These are phyloP conservation scores for Termitomyces sp. DNA, from an alignment of 768 basidiomycete species.

Conservation along the genomic window DNA sequence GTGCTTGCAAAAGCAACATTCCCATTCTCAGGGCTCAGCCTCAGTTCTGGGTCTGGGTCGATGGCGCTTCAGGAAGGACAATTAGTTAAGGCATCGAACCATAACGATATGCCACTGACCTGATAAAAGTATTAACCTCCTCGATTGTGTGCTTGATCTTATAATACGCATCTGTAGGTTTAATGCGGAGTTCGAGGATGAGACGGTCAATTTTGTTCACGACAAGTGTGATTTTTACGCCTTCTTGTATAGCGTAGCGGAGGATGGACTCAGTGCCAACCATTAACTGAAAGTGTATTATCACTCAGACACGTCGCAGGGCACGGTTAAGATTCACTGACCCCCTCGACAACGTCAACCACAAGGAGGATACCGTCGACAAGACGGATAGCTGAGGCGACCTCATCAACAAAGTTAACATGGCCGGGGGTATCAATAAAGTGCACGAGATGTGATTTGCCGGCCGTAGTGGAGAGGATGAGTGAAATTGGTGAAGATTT, in stretches of 20 bases:
- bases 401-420: slow-evolving; percentile 98
- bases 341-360: slow-evolving; percentile 98
- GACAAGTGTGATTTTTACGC: slow-evolving; percentile 85
- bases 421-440: slow-evolving; percentile 97
- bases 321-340: slow-evolving; percentile 36
- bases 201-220: slow-evolving; percentile 98
- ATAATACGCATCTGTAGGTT: slow-evolving; percentile 95
- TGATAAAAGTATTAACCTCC: slow-evolving; percentile 95
- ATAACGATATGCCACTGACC: slow-evolving; percentile 43
- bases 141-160: slow-evolving; percentile 99
- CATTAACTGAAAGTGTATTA: slow-evolving; percentile 63
- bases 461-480: slow-evolving; percentile 76
- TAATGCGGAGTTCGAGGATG: slow-evolving; percentile 93
- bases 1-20: slow-evolving; percentile 98
- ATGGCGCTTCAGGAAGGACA: slow-evolving; percentile 51
- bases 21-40: slow-evolving; percentile 91
- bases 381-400: slow-evolving; percentile 81
- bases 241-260: slow-evolving; percentile 87
- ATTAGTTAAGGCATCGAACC: neutral
- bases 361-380: slow-evolving; percentile 91
- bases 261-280: slow-evolving; percentile 87
- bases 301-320: neutral
- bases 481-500: slow-evolving; percentile 98
- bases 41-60: slow-evolving; percentile 82
- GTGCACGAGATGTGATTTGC: slow-evolving; percentile 93